Percentiles rank a stretch among this genome's conserved stretches.
Evolutionary conservation across 2,329 filamentous ascomycete genomes (phyloP).

Genomic region (Colletotrichum abscissum): DNA sequence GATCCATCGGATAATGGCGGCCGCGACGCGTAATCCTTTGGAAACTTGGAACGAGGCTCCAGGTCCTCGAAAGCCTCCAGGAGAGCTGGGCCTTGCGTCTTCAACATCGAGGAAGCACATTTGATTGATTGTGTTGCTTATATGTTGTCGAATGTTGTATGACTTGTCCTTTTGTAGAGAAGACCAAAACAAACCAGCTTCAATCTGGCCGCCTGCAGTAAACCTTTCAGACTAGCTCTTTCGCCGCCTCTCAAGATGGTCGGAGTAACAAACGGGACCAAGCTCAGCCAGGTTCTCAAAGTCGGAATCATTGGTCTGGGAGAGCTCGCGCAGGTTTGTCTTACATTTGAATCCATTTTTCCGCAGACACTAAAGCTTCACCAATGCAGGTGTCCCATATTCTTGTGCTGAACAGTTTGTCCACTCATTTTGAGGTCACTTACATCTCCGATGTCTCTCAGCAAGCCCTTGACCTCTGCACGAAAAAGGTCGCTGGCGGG

Average conservation of each 20-base stretch:
- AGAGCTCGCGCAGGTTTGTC: background rate
- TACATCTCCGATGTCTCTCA: conserved; percentile 63
- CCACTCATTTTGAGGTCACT: conserved; percentile 55
- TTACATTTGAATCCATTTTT: background rate
- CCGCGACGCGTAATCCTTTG: background rate
- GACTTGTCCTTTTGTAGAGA: background rate
- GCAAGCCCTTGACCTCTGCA: conserved; percentile 41
- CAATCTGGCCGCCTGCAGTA: background rate
- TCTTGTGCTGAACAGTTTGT: conserved; percentile 56
- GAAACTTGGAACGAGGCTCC: background rate
- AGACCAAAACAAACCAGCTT: background rate
- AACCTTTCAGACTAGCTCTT: background rate
- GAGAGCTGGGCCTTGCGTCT: background rate
- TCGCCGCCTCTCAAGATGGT: background rate
- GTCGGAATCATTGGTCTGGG: background rate
- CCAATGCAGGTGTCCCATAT: conserved; percentile 64
- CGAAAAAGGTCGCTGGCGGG: conserved; percentile 33
- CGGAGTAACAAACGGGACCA: background rate
- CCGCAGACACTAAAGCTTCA: background rate
- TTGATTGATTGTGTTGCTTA: background rate
- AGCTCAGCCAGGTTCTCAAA: background rate
- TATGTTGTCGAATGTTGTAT: background rate
- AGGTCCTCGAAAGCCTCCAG: background rate
- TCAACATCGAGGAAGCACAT: background rate
- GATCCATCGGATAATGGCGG: background rate